Conservation (phyloP, 495 filamentous ascomycete species). For the Podospora conica region DNA sequence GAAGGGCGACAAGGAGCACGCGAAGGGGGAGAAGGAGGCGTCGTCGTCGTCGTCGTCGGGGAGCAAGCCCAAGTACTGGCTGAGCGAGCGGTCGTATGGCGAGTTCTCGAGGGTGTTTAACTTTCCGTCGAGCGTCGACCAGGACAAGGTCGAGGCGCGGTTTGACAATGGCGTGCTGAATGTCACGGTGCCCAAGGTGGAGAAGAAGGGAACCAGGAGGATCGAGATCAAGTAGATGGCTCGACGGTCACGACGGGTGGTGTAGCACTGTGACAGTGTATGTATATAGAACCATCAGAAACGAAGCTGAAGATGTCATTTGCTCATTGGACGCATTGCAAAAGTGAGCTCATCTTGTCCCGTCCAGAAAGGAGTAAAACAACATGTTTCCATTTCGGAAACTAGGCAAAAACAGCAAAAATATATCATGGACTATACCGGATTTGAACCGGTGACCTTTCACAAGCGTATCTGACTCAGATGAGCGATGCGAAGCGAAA, state of each 20-base stretch:
- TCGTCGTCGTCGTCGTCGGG: no score
- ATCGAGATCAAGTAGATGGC: slow-evolving; percentile 15
- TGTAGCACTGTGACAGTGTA: background rate
- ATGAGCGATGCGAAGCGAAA: background rate
- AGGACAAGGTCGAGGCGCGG: slow-evolving; percentile 71
- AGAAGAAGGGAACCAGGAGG: slow-evolving; percentile 33
- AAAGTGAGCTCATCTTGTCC: no score
- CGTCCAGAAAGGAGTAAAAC: background rate
- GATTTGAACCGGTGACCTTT: background rate
- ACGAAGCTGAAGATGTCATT: background rate
- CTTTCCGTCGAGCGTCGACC: slow-evolving; percentile 69
- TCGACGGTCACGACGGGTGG: no score
- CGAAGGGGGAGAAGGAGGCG: background rate
- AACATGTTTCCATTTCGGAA: no score
- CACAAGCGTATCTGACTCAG: background rate
- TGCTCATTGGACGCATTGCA: no score
- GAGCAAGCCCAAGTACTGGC: slow-evolving; percentile 60
- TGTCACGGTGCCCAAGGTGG: slow-evolving; percentile 72
- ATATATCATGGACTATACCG: background rate
- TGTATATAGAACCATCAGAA: background rate
- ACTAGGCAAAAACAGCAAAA: background rate
- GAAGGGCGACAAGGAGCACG: slow-evolving; percentile 8
- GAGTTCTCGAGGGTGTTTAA: slow-evolving; percentile 76
- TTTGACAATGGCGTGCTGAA: slow-evolving; percentile 54
- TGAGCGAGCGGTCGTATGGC: slow-evolving; percentile 72